A percentile compares a stretch with the other conserved stretches of the same genome.
Conservation (phyloP, 2,329 filamentous ascomycete genomes). For the Cordyceps sp. region DNA sequence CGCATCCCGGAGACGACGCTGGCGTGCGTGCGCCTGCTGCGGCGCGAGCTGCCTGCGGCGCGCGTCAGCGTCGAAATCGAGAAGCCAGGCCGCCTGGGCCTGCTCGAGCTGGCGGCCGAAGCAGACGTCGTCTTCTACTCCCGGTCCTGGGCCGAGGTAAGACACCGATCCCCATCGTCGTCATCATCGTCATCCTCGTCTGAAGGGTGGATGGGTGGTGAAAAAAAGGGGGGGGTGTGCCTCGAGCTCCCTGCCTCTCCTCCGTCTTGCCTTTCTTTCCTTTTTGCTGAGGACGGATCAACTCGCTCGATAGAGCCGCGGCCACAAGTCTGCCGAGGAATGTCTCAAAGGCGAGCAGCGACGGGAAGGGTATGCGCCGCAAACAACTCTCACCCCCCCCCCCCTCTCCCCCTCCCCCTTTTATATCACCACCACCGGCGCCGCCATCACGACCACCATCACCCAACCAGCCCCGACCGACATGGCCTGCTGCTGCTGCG, state of each 20-base stretch:
- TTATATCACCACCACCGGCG: no score
- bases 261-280: no score
- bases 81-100: conserved; percentile 45
- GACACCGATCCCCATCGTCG: no score
- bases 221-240: no score
- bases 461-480: no score
- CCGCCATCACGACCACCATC: no score
- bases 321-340: conserved; percentile 27
- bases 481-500: no score
- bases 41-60: conserved; percentile 22
- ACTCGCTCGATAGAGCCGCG: conserved; percentile 16
- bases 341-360: conserved; percentile 30
- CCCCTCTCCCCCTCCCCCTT: neutral
- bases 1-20: conserved; percentile 45
- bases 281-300: neutral
- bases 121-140: conserved; percentile 64
- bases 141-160: conserved; percentile 51
- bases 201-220: neutral
- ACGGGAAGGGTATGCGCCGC: conserved; percentile 26
- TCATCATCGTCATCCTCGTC: no score
- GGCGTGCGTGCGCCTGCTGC: conserved; percentile 40
- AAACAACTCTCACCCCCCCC: no score
- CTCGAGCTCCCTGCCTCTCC: no score
- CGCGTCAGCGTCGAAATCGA: conserved; percentile 56
- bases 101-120: conserved; percentile 39